Evolutionary conservation across 805 yeast genomes (phyloP).

Genomic region (Lipomyces anomalus): DNA sequence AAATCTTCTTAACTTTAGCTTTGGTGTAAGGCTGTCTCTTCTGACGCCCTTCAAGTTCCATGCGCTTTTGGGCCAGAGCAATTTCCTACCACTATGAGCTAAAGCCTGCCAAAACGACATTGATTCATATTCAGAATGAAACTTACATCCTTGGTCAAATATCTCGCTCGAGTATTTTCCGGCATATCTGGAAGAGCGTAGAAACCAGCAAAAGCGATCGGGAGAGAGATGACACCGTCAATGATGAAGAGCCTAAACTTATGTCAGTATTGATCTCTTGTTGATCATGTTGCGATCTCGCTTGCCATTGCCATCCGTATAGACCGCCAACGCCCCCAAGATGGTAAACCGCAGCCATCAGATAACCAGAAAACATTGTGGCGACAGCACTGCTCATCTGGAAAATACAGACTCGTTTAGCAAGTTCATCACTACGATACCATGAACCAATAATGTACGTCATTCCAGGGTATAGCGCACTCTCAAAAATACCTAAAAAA

Average conservation of each 20-base stretch:
- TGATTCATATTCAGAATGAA: too few species aligned
- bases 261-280: too few species aligned
- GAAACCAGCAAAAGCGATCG: slow-evolving; percentile 36
- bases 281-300: too few species aligned
- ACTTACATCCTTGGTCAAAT: slow-evolving; percentile 9
- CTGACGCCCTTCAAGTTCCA: too few species aligned
- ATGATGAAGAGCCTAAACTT: slow-evolving; percentile 64
- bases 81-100: too few species aligned
- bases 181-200: slow-evolving; percentile 19
- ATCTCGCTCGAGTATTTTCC: slow-evolving; percentile 12
- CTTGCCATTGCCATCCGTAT: slow-evolving; percentile 68
- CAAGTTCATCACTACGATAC: slow-evolving; percentile 51
- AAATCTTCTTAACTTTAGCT: too few species aligned
- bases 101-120: too few species aligned
- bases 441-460: slow-evolving; percentile 47
- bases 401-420: slow-evolving; percentile 43
- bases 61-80: too few species aligned
- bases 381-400: slow-evolving; percentile 61
- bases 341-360: slow-evolving; percentile 51
- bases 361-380: slow-evolving; percentile 53
- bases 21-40: too few species aligned
- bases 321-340: slow-evolving; percentile 50
- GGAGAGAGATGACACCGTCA: slow-evolving; percentile 48
- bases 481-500: slow-evolving; percentile 18
- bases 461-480: slow-evolving; percentile 37